These are phyloP conservation scores for Arthroderma sp. DNA, from an alignment of 2,329 filamentous ascomycete species.

Conservation along the genomic window DNA sequence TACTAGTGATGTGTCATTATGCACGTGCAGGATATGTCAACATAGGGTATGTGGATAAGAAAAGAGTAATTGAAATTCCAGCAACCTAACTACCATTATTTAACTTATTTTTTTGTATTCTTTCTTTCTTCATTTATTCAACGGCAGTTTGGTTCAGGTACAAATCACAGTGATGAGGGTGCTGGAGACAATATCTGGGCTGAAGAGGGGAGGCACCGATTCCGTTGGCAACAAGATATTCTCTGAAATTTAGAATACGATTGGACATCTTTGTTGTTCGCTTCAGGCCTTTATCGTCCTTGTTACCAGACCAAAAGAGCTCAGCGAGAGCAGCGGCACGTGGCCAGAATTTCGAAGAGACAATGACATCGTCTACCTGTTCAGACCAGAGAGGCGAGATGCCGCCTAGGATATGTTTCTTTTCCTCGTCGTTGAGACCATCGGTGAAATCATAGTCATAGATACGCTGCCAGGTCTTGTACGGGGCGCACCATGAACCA, in stretches of 20 bases:
- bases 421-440: conserved; percentile 37
- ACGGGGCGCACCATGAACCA: conserved; percentile 47
- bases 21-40: background rate
- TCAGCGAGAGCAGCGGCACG: conserved; percentile 46
- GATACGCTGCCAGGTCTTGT: conserved; percentile 50
- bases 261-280: conserved; percentile 43
- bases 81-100: background rate
- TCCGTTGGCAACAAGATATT: conserved; percentile 46
- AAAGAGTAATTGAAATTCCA: background rate
- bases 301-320: conserved; percentile 45
- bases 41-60: no score
- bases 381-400: conserved; percentile 44
- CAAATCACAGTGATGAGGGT: conserved; percentile 48
- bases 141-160: conserved; percentile 40
- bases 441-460: conserved; percentile 47
- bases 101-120: background rate
- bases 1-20: background rate
- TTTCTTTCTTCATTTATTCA: conserved; percentile 3
- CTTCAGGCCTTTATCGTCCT: conserved; percentile 39
- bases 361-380: conserved; percentile 43
- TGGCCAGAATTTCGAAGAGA: conserved; percentile 44
- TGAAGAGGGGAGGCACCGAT: conserved; percentile 41
- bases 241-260: conserved; percentile 47
- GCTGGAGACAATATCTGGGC: conserved; percentile 47
- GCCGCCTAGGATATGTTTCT: conserved; percentile 41